Conservation (phyloP, 2,329 filamentous ascomycete genomes). For the Aspergillus persii region DNA sequence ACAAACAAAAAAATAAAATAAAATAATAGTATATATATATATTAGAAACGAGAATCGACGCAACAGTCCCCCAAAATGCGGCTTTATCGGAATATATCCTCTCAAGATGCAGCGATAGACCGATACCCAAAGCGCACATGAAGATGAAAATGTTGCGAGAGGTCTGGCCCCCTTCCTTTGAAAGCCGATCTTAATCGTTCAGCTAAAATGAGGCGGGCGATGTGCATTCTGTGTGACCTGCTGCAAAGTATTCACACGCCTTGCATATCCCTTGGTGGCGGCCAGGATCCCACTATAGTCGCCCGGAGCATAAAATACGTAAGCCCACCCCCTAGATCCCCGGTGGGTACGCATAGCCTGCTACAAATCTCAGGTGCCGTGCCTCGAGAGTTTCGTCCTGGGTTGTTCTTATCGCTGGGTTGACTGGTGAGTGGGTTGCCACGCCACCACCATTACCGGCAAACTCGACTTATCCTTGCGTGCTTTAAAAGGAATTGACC, state of each 20-base stretch:
- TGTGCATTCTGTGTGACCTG: neutral
- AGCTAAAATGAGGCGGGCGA: neutral
- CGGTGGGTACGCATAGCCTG: neutral
- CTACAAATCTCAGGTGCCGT: neutral
- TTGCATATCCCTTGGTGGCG: neutral
- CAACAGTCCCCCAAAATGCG: neutral
- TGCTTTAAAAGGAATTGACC: neutral
- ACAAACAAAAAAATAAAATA: neutral
- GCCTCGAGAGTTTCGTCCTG: neutral
- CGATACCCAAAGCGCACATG: neutral
- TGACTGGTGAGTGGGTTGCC: neutral
- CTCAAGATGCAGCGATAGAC: neutral
- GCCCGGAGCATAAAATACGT: neutral
- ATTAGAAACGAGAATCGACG: neutral
- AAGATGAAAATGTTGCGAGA: neutral
- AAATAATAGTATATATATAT: neutral
- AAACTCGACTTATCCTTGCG: neutral
- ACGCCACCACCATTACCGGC: neutral
- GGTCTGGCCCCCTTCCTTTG: neutral
- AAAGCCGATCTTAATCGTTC: neutral
- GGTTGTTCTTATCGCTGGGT: neutral
- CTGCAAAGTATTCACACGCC: neutral
- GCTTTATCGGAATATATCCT: neutral
- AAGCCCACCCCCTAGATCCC: neutral
- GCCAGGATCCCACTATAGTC: neutral